Conservation (phyloP, 2,329 filamentous ascomycete genomes). For the Penicillium hordei region DNA sequence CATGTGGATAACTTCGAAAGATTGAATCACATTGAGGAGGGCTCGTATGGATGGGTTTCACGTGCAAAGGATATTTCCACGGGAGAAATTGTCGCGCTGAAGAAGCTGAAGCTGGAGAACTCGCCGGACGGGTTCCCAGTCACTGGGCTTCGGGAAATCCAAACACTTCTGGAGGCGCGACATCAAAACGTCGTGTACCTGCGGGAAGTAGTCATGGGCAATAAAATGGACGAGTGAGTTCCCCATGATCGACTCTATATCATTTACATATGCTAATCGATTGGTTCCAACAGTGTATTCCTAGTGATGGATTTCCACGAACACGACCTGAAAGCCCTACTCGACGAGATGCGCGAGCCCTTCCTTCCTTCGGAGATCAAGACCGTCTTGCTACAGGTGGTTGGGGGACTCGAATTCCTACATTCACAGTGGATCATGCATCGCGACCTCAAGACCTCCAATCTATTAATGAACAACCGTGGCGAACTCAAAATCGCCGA, state of each 20-base stretch:
- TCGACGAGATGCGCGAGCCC: slow-evolving; percentile 90
- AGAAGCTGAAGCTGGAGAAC: slow-evolving; percentile 86
- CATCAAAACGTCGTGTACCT: slow-evolving; percentile 82
- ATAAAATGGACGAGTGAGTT: slow-evolving; percentile 58
- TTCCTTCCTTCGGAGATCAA: slow-evolving; percentile 93
- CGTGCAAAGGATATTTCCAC: slow-evolving; percentile 73
- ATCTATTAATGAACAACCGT: slow-evolving; percentile 91
- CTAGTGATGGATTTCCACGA: slow-evolving; percentile 97
- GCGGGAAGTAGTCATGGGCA: slow-evolving; percentile 79
- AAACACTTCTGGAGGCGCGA: slow-evolving; percentile 76
- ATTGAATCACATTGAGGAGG: slow-evolving; percentile 96
- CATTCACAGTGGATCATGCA: slow-evolving; percentile 90
- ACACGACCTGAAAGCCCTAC: slow-evolving; percentile 90
- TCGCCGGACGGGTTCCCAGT: slow-evolving; percentile 82
- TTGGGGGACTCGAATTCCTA: slow-evolving; percentile 76
- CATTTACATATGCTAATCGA: neutral
- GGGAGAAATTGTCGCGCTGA: slow-evolving; percentile 82
- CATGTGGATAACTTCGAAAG: slow-evolving; percentile 87
- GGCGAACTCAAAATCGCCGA: slow-evolving; percentile 94
- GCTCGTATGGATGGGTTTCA: slow-evolving; percentile 92
- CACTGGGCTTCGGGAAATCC: slow-evolving; percentile 89
- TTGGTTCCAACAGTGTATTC: slow-evolving; percentile 63
- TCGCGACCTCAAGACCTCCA: slow-evolving; percentile 90
- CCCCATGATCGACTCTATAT: neutral
- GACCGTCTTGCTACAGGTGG: slow-evolving; percentile 80